Conservation (phyloP, 306 rosid species). For the Ormosia emarginata region DNA sequence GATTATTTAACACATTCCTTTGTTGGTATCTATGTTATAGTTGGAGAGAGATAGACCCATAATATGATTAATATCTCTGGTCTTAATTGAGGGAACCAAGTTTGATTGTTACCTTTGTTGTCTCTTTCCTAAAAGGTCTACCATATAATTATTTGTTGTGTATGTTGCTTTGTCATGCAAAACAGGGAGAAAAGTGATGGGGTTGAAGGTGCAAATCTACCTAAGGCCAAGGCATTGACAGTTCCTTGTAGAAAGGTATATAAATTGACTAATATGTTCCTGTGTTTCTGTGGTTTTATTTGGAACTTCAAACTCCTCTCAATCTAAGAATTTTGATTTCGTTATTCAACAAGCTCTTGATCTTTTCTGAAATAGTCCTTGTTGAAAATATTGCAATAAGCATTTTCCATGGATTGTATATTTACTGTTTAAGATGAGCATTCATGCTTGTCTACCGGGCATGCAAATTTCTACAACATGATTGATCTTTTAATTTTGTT, state of each 20-base stretch:
- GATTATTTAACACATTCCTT: neutral
- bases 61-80: neutral
- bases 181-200: slow-evolving; percentile 34
- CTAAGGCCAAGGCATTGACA: slow-evolving; percentile 47
- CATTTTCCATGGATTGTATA: neutral
- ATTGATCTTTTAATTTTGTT: neutral
- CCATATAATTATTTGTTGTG: neutral
- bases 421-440: neutral
- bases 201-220: slow-evolving; percentile 8
- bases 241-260: slow-evolving; percentile 61
- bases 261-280: neutral
- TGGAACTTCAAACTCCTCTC: neutral
- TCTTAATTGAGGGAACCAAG: neutral
- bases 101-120: neutral
- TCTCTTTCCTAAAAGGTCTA: neutral
- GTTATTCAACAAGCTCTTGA: neutral
- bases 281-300: neutral
- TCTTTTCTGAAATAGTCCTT: neutral
- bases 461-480: neutral
- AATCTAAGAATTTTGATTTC: neutral
- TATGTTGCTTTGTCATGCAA: slow-evolving; percentile 19
- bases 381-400: neutral
- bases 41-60: neutral
- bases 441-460: neutral
- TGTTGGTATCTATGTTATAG: neutral